Conservation (phyloP, 164 flowering plant species). For the Chimonanthus salicifolius region DNA sequence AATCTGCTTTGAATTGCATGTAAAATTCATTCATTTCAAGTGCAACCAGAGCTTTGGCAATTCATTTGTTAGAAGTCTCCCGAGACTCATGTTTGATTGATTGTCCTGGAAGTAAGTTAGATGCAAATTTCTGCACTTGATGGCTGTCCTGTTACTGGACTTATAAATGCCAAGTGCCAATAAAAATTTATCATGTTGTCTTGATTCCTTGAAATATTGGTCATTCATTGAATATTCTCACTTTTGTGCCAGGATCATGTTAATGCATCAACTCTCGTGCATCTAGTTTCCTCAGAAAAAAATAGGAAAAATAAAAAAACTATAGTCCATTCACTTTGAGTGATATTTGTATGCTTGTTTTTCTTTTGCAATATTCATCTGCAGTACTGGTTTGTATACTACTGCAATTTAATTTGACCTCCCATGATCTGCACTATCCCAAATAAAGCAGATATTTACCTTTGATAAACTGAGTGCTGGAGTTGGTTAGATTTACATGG, state of each 20-base stretch:
- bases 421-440: not conserved
- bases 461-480: not conserved
- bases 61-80: not conserved
- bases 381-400: not conserved
- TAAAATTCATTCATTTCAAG: not conserved
- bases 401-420: not conserved
- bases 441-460: no score
- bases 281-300: no score
- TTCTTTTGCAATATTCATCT: not conserved
- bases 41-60: not conserved
- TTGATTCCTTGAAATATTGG: not conserved
- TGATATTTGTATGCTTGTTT: not conserved
- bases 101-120: not conserved
- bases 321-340: not conserved
- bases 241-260: not conserved
- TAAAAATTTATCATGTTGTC: not conserved
- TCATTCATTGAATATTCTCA: not conserved
- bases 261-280: not conserved
- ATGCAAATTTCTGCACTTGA: not conserved
- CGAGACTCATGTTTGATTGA: not conserved
- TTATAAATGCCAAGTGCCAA: not conserved
- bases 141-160: not conserved
- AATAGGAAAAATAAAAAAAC: no score
- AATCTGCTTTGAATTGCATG: constrained; percentile 1
- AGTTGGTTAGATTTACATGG: not conserved